Evolutionary conservation across 306 rosid genomes (phyloP).

Genomic region (Castanea sativa): DNA sequence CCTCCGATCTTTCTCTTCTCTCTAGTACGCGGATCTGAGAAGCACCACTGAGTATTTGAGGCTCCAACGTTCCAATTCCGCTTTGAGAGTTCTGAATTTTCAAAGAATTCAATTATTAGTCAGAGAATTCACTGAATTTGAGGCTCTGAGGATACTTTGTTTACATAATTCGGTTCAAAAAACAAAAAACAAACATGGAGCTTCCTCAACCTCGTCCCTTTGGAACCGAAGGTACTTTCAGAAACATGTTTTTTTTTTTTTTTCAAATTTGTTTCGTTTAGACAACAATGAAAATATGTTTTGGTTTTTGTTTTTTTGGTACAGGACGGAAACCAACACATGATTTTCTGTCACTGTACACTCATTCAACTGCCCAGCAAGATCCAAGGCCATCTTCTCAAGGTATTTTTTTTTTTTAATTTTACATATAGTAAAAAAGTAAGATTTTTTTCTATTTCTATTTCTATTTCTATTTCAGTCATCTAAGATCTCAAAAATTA

Average conservation of each 20-base stretch:
- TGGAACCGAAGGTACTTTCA: slow-evolving; percentile 65
- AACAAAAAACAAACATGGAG: slow-evolving; percentile 52
- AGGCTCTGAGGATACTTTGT: neutral
- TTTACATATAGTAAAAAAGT: neutral
- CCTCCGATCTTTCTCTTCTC: slow-evolving; percentile 44
- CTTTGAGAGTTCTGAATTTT: neutral
- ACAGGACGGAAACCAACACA: slow-evolving; percentile 87
- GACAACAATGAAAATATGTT: neutral
- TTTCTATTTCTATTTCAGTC: no score
- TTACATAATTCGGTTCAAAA: slow-evolving; percentile 22
- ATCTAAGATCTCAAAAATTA: slow-evolving; percentile 13
- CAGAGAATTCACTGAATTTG: slow-evolving; percentile 26
- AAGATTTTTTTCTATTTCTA: no score
- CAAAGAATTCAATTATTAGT: neutral
- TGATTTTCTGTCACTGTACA: slow-evolving; percentile 86
- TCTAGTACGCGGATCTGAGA: slow-evolving; percentile 45
- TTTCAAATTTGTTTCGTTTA: neutral
- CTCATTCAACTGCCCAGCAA: slow-evolving; percentile 72
- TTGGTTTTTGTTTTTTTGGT: slow-evolving; percentile 11
- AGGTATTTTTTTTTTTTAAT: slow-evolving; percentile 44
- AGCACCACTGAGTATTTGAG: neutral
- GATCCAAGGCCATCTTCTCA: slow-evolving; percentile 85
- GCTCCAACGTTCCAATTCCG: slow-evolving; percentile 9
- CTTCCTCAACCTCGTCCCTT: slow-evolving; percentile 78
- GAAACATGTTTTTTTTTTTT: neutral